Evolutionary conservation across 352 stramenopile genomes (phyloP).

Genomic region (Globisporangium solare): DNA sequence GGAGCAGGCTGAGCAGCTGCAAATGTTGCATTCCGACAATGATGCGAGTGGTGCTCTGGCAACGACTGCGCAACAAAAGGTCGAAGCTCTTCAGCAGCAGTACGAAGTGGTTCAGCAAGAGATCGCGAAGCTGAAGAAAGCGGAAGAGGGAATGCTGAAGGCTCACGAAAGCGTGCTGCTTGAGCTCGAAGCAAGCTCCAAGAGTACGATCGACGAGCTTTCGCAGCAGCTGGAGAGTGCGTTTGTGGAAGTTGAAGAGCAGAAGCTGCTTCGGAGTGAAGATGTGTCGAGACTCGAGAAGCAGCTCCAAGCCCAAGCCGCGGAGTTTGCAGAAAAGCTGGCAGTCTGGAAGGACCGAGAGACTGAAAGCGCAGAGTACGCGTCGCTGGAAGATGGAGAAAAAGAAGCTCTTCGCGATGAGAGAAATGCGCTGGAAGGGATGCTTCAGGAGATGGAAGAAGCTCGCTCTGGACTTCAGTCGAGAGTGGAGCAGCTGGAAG

Average conservation of each 20-base stretch:
- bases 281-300: slow-evolving; percentile 27
- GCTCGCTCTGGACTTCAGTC: slow-evolving; percentile 1
- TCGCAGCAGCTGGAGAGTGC: slow-evolving; percentile 25
- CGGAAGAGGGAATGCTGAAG: no score
- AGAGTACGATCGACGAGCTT: slow-evolving; percentile 12
- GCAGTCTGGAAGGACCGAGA: slow-evolving; percentile 10
- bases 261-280: slow-evolving; percentile 24
- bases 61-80: no score
- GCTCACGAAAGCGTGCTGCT: no score
- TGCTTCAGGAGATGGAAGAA: slow-evolving; percentile 12
- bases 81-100: no score
- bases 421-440: slow-evolving; percentile 2
- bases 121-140: no score
- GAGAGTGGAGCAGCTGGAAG: slow-evolving; percentile 4
- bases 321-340: slow-evolving; percentile 7
- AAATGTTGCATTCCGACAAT: neutral
- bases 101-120: no score
- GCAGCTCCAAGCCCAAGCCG: slow-evolving; percentile 7
- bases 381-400: slow-evolving; percentile 2
- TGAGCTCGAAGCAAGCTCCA: no score
- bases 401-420: slow-evolving; percentile 4
- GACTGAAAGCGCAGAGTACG: neutral
- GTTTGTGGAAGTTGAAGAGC: slow-evolving; percentile 23
- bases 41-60: no score
- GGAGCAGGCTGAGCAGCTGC: slow-evolving; percentile 11